Conservation (phyloP, 129 eudicot species). For the Pseudognaphalium luteoalbum region DNA sequence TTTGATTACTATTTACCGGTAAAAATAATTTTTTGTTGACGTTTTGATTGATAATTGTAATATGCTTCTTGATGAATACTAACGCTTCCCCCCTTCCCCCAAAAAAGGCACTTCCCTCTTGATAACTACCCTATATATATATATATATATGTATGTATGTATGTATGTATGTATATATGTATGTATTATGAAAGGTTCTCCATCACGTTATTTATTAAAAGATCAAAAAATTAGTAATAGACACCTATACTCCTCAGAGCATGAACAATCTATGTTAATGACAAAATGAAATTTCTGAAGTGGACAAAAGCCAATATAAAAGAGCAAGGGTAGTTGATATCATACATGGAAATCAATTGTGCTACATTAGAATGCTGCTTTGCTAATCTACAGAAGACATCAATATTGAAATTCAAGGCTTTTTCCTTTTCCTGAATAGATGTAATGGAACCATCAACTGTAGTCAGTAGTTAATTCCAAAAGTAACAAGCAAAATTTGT, state of each 20-base stretch:
- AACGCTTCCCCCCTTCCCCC: too few species aligned
- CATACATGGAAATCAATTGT: conserved; percentile 83
- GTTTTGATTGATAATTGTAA: too few species aligned
- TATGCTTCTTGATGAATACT: too few species aligned
- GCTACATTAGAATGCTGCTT: conserved; percentile 73
- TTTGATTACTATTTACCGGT: too few species aligned
- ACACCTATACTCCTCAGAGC: background rate
- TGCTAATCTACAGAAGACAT: conserved; percentile 95
- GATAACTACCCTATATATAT: too few species aligned
- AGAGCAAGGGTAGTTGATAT: conserved; percentile 16
- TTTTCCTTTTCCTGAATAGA: conserved; percentile 89
- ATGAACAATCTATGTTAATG: background rate
- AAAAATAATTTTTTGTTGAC: too few species aligned
- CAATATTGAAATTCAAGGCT: conserved; percentile 84
- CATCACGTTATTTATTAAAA: conserved; percentile 2
- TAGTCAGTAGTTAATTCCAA: background rate
- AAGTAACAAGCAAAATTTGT: background rate
- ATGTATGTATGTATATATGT: background rate
- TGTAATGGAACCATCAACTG: conserved; percentile 22
- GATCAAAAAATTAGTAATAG: background rate
- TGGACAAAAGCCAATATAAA: conserved; percentile 16
- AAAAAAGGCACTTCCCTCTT: too few species aligned
- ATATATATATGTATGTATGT: background rate
- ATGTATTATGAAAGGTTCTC: background rate
- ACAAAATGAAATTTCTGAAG: background rate